These are phyloP conservation scores for Nannochloropsis oceanica DNA, from an alignment of 108 stramenopile species.

Conservation along the genomic window DNA sequence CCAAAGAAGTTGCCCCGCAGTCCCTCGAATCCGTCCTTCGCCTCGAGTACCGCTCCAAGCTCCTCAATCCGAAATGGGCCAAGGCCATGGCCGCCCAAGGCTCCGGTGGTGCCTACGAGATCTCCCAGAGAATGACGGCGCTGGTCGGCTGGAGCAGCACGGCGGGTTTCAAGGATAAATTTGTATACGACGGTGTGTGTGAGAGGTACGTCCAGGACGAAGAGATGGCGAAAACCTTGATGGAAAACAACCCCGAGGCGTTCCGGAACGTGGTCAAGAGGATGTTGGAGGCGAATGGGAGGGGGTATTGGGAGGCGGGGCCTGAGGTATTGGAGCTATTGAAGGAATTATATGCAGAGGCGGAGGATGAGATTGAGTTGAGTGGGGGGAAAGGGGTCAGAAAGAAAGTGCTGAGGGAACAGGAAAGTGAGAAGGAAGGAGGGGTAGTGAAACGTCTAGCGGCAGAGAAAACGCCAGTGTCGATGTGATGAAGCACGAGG, in stretches of 20 bases:
- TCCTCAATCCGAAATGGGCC: slow-evolving; percentile 69
- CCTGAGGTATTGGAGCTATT: slow-evolving; percentile 13
- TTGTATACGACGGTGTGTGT: slow-evolving; percentile 70
- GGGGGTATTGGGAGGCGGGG: slow-evolving; percentile 63
- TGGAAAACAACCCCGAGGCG: slow-evolving; percentile 55
- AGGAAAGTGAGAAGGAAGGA: not conserved
- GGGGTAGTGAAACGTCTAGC: not conserved
- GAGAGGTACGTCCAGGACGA: slow-evolving; percentile 67
- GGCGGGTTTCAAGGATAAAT: slow-evolving; percentile 43
- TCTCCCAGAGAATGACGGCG: slow-evolving; percentile 67
- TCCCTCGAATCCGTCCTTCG: slow-evolving; percentile 67
- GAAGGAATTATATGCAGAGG: slow-evolving; percentile 18
- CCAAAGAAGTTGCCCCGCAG: slow-evolving; percentile 45
- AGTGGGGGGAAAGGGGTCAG: not conserved
- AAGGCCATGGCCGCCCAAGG: slow-evolving; percentile 66
- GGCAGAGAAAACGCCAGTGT: not conserved
- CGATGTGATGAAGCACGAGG: not conserved
- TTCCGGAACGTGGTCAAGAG: slow-evolving; percentile 41
- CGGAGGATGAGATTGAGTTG: slow-evolving; percentile 25
- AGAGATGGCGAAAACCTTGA: slow-evolving; percentile 55
- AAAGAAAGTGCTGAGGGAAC: not conserved
- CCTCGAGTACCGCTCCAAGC: slow-evolving; percentile 63
- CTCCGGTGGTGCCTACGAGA: slow-evolving; percentile 66
- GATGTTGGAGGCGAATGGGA: slow-evolving; percentile 55
- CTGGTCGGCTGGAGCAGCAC: slow-evolving; percentile 48